Evolutionary conservation across 345 rosid genomes (phyloP).

Genomic region (Heritiera littoralis): DNA sequence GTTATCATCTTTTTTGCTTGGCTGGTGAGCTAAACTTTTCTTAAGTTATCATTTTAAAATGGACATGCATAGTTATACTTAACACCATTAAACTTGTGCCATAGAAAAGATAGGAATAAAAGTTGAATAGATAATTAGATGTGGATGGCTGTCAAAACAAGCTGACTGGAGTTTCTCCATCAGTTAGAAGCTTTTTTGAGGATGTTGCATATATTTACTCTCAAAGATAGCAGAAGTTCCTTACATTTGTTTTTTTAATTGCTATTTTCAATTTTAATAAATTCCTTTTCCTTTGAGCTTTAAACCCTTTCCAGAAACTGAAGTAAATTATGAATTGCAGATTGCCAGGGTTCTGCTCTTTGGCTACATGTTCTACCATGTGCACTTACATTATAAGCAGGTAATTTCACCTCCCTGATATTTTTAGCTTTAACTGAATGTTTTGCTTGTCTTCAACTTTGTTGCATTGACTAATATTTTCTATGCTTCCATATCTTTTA

Average conservation of each 20-base stretch:
- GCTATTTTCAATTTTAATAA: neutral
- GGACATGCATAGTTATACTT: neutral
- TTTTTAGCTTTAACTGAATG: neutral
- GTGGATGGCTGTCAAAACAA: neutral
- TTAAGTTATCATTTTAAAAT: neutral
- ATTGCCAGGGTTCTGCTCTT: constrained; percentile 76
- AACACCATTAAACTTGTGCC: neutral
- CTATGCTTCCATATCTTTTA: neutral
- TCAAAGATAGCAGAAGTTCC: neutral
- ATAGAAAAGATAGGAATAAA: neutral
- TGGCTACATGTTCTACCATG: constrained; percentile 74
- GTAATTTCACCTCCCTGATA: constrained; percentile 37
- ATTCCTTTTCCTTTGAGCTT: neutral
- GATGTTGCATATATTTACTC: neutral
- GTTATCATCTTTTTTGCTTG: constrained; percentile 68
- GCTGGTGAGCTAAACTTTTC: constrained; percentile 60
- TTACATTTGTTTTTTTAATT: neutral
- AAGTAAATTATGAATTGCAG: constrained; percentile 45
- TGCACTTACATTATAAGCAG: constrained; percentile 69
- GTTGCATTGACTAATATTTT: neutral
- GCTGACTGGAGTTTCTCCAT: neutral
- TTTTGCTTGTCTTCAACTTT: neutral
- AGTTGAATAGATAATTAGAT: neutral
- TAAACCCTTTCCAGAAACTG: neutral
- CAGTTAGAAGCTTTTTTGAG: neutral